Evolutionary conservation across 805 yeast genomes (phyloP).

Genomic region (Nakazawaea peltata): DNA sequence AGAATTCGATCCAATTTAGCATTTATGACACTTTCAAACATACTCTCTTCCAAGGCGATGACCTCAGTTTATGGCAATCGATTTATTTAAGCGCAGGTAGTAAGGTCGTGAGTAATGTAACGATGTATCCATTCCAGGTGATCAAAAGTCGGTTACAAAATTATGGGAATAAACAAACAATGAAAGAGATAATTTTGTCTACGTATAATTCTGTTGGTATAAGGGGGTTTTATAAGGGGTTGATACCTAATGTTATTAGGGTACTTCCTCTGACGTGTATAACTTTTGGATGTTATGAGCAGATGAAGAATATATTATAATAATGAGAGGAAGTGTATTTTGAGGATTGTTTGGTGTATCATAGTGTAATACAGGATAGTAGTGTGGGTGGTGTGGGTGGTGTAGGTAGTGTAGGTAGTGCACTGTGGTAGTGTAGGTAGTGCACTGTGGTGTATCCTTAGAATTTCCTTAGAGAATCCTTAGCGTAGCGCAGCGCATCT

Average conservation of each 20-base stretch:
- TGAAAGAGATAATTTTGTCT: slow-evolving; percentile 25
- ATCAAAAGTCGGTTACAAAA: slow-evolving; percentile 69
- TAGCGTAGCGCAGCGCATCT: no score
- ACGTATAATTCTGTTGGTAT: slow-evolving; percentile 47
- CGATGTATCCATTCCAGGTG: slow-evolving; percentile 81
- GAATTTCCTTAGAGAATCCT: no score
- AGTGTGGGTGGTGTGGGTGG: no score
- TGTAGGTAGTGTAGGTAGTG: no score
- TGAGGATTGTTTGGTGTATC: no score
- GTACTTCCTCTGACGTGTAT: slow-evolving; percentile 92
- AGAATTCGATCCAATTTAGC: slow-evolving; percentile 84
- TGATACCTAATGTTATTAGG: slow-evolving; percentile 67
- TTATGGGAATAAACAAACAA: slow-evolving; percentile 20
- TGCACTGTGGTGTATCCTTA: no score
- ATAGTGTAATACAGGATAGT: no score
- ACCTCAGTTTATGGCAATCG: slow-evolving; percentile 46
- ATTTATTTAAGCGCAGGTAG: slow-evolving; percentile 59
- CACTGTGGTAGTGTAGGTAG: no score
- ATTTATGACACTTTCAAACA: slow-evolving; percentile 73
- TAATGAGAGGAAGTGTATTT: neutral
- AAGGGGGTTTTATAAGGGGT: slow-evolving; percentile 75
- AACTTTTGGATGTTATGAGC: slow-evolving; percentile 82
- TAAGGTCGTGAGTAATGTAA: slow-evolving; percentile 57
- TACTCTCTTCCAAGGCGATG: slow-evolving; percentile 15
- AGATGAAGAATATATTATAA: slow-evolving; percentile 26